Percentiles rank a stretch among this genome's conserved stretches.
Evolutionary conservation across 208 protist species (phyloP).

Genomic region (Leishmania braziliensis): DNA sequence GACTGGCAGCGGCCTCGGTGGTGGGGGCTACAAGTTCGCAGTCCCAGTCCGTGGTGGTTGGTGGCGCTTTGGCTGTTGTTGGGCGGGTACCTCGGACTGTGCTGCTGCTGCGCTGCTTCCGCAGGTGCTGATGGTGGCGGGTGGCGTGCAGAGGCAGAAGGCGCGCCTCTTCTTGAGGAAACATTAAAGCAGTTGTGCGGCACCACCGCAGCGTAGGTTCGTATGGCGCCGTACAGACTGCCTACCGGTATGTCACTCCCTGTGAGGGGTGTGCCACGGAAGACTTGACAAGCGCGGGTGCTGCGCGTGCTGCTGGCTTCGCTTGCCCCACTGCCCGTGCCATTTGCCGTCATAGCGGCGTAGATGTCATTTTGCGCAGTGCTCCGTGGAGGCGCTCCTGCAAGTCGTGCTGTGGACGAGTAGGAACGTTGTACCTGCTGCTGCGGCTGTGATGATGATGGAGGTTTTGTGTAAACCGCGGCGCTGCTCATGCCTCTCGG

Average conservation of each 20-base stretch:
- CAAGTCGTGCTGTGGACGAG: not conserved
- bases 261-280: not conserved
- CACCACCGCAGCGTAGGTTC: slow-evolving; percentile 22
- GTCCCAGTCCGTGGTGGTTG: not conserved
- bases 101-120: not conserved
- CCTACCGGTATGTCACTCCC: slow-evolving; percentile 6
- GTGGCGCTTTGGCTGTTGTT: not conserved
- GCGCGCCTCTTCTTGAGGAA: not conserved
- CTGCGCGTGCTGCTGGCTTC: slow-evolving; percentile 17
- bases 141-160: not conserved
- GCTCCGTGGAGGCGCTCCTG: not conserved
- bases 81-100: not conserved
- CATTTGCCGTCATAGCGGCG: not conserved
- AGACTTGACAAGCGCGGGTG: slow-evolving; percentile 16
- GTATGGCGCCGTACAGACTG: slow-evolving; percentile 26
- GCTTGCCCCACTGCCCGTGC: slow-evolving; percentile 10
- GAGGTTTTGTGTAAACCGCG: not conserved
- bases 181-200: not conserved
- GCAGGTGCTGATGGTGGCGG: not conserved
- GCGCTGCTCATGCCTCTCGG: not conserved
- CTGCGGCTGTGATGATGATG: not conserved
- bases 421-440: not conserved
- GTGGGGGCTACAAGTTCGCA: slow-evolving; percentile 1
- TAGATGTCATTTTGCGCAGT: not conserved
- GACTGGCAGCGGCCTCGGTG: slow-evolving; percentile 15